phyloP scores from a whole-genome alignment of 495 filamentous ascomycete species.

The Xylaria grammica region DNA sequence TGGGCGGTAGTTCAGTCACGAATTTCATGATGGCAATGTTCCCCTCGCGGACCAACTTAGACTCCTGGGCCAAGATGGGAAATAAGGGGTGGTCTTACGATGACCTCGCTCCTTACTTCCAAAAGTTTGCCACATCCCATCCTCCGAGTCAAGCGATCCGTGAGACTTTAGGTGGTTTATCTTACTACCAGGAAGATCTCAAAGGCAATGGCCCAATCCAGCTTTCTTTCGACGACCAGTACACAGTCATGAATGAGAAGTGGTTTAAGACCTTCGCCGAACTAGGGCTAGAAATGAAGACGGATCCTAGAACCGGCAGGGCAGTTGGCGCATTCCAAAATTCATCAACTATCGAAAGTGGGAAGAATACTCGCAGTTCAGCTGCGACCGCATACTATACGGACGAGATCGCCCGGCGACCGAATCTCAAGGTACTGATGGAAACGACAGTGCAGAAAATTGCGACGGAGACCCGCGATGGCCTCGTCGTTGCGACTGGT shows the following conservation, averaged over 20 bases:
- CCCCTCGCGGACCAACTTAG: slow-evolving; percentile 49
- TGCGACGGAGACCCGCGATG: slow-evolving; percentile 37
- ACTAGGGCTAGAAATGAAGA: slow-evolving; percentile 38
- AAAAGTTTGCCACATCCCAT: slow-evolving; percentile 47
- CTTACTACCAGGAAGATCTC: slow-evolving; percentile 41
- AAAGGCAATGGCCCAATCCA: slow-evolving; percentile 48
- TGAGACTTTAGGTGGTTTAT: slow-evolving; percentile 36
- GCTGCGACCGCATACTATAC: slow-evolving; percentile 46
- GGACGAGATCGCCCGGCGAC: slow-evolving; percentile 38
- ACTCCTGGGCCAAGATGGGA: slow-evolving; percentile 60
- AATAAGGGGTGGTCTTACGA: slow-evolving; percentile 60
- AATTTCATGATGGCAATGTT: slow-evolving; percentile 60
- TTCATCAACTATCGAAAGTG: slow-evolving; percentile 49
- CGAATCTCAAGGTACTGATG: slow-evolving; percentile 54
- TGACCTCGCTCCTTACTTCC: slow-evolving; percentile 53
- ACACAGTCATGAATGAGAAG: slow-evolving; percentile 39
- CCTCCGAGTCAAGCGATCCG: slow-evolving; percentile 32
- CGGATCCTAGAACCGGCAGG: slow-evolving; percentile 45
- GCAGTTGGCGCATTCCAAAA: slow-evolving; percentile 53
- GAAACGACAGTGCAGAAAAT: slow-evolving; percentile 53
- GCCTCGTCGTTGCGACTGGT: slow-evolving; percentile 39
- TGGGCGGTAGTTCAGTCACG: slow-evolving; percentile 62
- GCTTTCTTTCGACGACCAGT: slow-evolving; percentile 46
- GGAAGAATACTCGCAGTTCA: slow-evolving; percentile 44
- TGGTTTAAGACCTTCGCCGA: slow-evolving; percentile 44